Conservation (phyloP, 2,329 filamentous ascomycete genomes). For the Didymellaceae sp. region DNA sequence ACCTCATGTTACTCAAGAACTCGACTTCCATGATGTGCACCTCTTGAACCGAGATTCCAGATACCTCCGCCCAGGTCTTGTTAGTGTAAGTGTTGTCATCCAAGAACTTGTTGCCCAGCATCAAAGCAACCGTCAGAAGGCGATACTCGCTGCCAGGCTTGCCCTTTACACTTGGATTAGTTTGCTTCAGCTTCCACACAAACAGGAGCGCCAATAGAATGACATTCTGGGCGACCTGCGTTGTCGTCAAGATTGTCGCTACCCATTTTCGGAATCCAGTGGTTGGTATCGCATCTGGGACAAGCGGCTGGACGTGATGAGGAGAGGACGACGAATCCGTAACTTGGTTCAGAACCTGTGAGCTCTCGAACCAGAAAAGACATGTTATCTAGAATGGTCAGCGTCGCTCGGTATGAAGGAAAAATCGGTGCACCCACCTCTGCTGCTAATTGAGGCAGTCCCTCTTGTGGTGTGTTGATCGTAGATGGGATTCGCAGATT, state of each 20-base stretch:
- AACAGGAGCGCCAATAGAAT: constrained; percentile 89
- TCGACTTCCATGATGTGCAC: constrained; percentile 99
- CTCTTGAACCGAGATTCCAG: constrained; percentile 88
- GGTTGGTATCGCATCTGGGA: constrained; percentile 75
- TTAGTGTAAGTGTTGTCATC: constrained; percentile 99
- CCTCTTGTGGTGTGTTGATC: constrained; percentile 49
- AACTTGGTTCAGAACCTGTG: constrained; percentile 76
- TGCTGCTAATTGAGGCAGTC: constrained; percentile 50
- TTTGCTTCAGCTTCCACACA: constrained; percentile 89
- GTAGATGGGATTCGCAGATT: constrained; percentile 46
- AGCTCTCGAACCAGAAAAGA: constrained; percentile 96
- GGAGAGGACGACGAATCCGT: constrained; percentile 62
- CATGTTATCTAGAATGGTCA: constrained; percentile 76
- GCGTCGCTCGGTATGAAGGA: constrained; percentile 2
- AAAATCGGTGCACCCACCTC: constrained; percentile 37
- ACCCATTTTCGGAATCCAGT: constrained; percentile 93
- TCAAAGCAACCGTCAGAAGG: constrained; percentile 89
- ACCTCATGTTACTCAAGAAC: constrained; percentile 97
- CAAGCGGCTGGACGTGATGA: constrained; percentile 61
- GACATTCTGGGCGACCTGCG: constrained; percentile 95
- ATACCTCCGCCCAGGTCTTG: constrained; percentile 99
- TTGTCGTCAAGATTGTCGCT: constrained; percentile 85
- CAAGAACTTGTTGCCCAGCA: constrained; percentile 98
- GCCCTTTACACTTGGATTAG: constrained; percentile 87
- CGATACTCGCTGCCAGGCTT: constrained; percentile 93